Percentiles rank a stretch among this genome's conserved stretches.
Evolutionary conservation across 257 asterid species (phyloP).

Genomic region (Striga asiatica): DNA sequence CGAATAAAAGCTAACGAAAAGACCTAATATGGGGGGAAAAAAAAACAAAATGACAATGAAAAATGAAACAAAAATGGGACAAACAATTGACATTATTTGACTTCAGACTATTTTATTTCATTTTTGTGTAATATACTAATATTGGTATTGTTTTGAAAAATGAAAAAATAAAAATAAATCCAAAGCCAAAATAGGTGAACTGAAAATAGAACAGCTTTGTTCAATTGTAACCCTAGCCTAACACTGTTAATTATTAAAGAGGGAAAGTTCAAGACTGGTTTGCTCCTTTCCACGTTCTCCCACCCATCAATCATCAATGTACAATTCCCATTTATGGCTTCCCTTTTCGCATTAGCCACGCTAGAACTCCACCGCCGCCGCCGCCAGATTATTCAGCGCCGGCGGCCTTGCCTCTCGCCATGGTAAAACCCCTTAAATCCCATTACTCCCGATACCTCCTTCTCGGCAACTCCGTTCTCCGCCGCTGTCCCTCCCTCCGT

Average conservation of each 20-base stretch:
- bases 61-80: too few relatives aligned
- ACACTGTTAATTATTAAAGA: background rate
- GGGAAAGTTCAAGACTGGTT: slow-evolving; percentile 14
- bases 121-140: too few relatives aligned
- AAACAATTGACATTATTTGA: too few relatives aligned
- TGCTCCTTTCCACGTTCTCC: slow-evolving; percentile 29
- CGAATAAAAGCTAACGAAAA: too few relatives aligned
- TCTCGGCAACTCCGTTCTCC: slow-evolving; percentile 5
- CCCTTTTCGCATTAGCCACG: slow-evolving; percentile 7
- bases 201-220: too few relatives aligned
- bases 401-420: slow-evolving; percentile 34
- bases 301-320: slow-evolving; percentile 21
- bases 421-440: slow-evolving; percentile 55
- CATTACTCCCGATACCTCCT: slow-evolving; percentile 19
- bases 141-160: too few relatives aligned
- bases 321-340: slow-evolving; percentile 25
- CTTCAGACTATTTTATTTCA: too few relatives aligned
- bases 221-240: background rate
- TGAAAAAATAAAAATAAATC: too few relatives aligned
- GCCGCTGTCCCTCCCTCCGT: slow-evolving; percentile 19
- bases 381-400: slow-evolving; percentile 13
- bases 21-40: too few relatives aligned
- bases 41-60: too few relatives aligned
- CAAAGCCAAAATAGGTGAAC: too few relatives aligned
- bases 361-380: slow-evolving; percentile 31